These are phyloP conservation scores for Geotrichum candidum DNA, from an alignment of 1,139 yeast genomes.

Conservation along the genomic window DNA sequence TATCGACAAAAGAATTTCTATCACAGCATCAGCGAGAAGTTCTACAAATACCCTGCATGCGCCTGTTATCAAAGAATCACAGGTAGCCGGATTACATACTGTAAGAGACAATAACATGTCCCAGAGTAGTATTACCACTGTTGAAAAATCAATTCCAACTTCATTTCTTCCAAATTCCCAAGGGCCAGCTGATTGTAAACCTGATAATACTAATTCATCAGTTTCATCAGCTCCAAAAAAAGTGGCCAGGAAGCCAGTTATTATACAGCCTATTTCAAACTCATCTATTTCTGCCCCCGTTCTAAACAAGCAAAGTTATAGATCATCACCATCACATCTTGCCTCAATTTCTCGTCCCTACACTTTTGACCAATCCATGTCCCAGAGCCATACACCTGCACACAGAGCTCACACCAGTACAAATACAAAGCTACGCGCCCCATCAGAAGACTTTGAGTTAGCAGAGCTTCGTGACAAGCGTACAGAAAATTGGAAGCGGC, in stretches of 20 bases:
- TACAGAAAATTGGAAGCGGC: slow-evolving; percentile 39
- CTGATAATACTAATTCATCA: neutral
- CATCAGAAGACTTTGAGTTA: slow-evolving; percentile 26
- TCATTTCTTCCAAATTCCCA: neutral
- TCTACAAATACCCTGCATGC: neutral
- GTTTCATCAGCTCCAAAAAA: neutral
- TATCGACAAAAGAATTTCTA: neutral
- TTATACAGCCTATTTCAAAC: neutral
- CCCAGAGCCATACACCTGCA: neutral
- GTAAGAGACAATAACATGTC: neutral
- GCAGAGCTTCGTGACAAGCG: slow-evolving; percentile 33
- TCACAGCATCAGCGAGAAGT: neutral
- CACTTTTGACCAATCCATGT: neutral
- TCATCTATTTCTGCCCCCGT: neutral
- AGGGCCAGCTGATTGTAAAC: neutral
- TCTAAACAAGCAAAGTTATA: neutral
- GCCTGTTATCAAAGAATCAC: neutral
- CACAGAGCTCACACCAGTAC: neutral
- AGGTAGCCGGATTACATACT: neutral
- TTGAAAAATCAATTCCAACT: neutral
- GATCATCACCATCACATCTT: neutral
- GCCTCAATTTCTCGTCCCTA: neutral
- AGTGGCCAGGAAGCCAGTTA: neutral
- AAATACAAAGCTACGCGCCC: neutral
- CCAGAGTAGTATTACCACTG: neutral